Conservation (phyloP, 1,139 yeast genomes). For the Debaryomyces nepalensis region DNA sequence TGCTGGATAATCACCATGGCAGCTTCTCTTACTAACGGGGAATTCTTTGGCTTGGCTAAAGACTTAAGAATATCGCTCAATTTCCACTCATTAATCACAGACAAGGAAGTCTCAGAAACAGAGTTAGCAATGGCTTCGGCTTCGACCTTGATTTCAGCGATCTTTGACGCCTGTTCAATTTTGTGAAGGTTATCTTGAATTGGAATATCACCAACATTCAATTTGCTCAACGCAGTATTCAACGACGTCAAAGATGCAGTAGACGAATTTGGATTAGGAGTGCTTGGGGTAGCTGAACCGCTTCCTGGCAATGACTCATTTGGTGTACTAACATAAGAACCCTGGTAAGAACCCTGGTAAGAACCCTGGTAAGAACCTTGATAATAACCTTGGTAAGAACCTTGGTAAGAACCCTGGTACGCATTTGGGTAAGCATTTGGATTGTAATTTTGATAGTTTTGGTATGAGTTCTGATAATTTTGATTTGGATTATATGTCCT, state of each 20-base stretch:
- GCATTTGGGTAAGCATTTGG: conserved; percentile 12
- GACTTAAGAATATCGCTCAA: conserved; percentile 64
- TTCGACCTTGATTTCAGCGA: conserved; percentile 68
- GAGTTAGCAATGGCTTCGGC: conserved; percentile 59
- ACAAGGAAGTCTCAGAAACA: conserved; percentile 49
- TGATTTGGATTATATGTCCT: background rate
- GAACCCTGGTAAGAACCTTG: too few relatives aligned
- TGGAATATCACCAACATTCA: conserved; percentile 64
- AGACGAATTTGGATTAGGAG: conserved; percentile 48
- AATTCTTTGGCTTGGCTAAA: conserved; percentile 72
- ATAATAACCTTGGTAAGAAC: too few relatives aligned
- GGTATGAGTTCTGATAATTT: background rate
- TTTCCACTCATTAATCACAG: conserved; percentile 66
- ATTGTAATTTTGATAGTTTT: conserved; percentile 14
- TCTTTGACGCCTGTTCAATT: conserved; percentile 59
- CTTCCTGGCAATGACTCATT: conserved; percentile 44
- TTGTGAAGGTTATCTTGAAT: conserved; percentile 61
- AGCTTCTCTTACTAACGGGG: conserved; percentile 76
- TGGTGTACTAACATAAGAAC: conserved; percentile 30
- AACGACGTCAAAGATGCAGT: conserved; percentile 75
- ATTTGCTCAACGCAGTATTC: conserved; percentile 68
- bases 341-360: too few relatives aligned
- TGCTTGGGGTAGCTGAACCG: conserved; percentile 45
- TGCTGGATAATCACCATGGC: conserved; percentile 70
- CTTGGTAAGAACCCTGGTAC: conserved; percentile 7